Percentiles rank a stretch among this genome's conserved stretches.
These are phyloP conservation scores for Hypoxylon sp. DNA, from an alignment of 2,329 filamentous ascomycete genomes.

Conservation along the genomic window DNA sequence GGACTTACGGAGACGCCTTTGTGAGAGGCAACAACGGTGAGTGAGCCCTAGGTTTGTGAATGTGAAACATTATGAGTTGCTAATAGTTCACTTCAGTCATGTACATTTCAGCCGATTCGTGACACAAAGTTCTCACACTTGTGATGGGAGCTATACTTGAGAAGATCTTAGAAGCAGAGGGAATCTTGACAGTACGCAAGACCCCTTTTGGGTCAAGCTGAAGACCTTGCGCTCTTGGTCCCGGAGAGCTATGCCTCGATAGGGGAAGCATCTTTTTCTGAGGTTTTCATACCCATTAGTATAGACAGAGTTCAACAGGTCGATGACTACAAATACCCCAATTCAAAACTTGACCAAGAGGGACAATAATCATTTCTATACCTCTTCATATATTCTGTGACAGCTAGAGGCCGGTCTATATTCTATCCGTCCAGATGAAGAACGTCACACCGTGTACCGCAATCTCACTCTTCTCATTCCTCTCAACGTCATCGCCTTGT, in stretches of 20 bases:
- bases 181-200: background rate
- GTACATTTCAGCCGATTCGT: conserved; percentile 78
- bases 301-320: background rate
- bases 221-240: background rate
- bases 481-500: conserved; percentile 66
- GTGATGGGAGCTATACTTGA: background rate
- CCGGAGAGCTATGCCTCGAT: background rate
- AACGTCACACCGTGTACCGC: conserved; percentile 75
- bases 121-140: conserved; percentile 37
- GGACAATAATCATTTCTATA: background rate
- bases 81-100: conserved; percentile 66
- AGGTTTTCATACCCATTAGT: background rate
- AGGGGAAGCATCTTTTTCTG: background rate
- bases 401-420: conserved; percentile 52
- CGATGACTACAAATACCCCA: background rate
- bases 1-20: conserved; percentile 94
- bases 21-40: conserved; percentile 95
- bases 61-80: conserved; percentile 9
- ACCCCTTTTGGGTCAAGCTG: background rate
- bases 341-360: background rate
- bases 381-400: conserved; percentile 12
- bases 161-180: background rate
- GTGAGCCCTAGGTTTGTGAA: conserved; percentile 42
- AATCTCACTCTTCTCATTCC: conserved; percentile 74
- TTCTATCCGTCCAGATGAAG: conserved; percentile 72